Evolutionary conservation across 2,329 filamentous ascomycete species (phyloP).

Genomic region (Metarhizium robertsii): DNA sequence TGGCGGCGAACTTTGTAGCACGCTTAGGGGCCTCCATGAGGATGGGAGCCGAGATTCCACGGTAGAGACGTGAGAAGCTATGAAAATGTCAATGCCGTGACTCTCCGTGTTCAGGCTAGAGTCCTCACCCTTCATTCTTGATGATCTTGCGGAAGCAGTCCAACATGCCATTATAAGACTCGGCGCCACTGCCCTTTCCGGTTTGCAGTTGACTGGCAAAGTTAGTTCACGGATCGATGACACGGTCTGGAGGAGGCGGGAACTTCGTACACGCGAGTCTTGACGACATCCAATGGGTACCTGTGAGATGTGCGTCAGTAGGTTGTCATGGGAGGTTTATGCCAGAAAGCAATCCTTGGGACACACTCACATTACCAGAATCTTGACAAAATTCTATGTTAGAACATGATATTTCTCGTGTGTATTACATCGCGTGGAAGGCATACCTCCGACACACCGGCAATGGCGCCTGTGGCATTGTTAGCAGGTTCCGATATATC

Average conservation of each 20-base stretch:
- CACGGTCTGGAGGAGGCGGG: constrained; percentile 6
- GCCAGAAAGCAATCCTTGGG: background rate
- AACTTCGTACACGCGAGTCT: constrained; percentile 79
- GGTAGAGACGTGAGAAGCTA: constrained; percentile 83
- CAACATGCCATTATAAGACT: constrained; percentile 92
- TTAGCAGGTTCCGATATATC: constrained; percentile 6
- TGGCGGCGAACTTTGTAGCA: constrained; percentile 97
- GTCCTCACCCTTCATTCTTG: constrained; percentile 74
- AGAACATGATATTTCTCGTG: background rate
- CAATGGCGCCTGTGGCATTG: constrained; percentile 62
- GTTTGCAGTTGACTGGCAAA: constrained; percentile 72
- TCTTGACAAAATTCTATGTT: constrained; percentile 39
- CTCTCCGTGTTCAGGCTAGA: background rate
- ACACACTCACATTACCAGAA: constrained; percentile 67
- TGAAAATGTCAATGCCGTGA: constrained; percentile 14
- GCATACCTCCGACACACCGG: constrained; percentile 88
- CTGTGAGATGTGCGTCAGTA: constrained; percentile 35
- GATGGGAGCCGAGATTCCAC: constrained; percentile 90
- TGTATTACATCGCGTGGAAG: background rate
- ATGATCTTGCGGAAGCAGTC: constrained; percentile 98
- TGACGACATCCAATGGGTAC: constrained; percentile 98
- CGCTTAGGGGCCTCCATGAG: constrained; percentile 93
- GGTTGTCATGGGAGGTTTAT: background rate
- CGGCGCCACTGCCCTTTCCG: constrained; percentile 60
- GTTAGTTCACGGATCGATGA: constrained; percentile 7